Base-by-base conservation (phyloP, 2,329 filamentous ascomycete genomes). In the Chalara sp. region DNA sequence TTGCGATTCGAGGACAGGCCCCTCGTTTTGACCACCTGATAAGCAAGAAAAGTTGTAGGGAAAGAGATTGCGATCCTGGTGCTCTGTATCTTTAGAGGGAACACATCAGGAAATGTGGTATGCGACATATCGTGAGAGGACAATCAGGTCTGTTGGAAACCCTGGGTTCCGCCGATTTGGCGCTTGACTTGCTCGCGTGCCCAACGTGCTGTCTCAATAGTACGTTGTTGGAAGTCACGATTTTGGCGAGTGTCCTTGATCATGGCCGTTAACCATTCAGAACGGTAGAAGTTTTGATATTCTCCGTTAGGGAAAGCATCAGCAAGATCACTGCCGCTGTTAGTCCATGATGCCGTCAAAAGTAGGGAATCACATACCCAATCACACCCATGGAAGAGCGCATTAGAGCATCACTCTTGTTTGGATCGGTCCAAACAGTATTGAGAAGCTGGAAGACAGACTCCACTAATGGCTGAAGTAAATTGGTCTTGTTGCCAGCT, bases 171-270 rank as follows among this genome's bases (percentile, higher is more conserved):
- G 52, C 79, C 78, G 48, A 84, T 72, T 71, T 99, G 93, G 63
- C 89, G 87, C 79, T 96, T 97, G 68, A 97, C 91, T 69, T 96
- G 90, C 72, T 97, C 93, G 54, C 92, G 86, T 56, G 93, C 91
- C 93, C 93, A 99, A 63, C 92, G 87, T 66, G 93, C 93, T 44
- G 93, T 97, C 59, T 96, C 89, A 58, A 93, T 85, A 4, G 93
- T 99, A 56, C 91, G 87, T 31, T 80, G 65, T 61, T 84, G 79
- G 74, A 88, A 96, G 44, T 97, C 91, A 61, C 88, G 85, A 76
- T 93, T 96, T 53, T 82, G 80, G 64, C 91, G 87, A 44, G 89
- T 92, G 69, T 97, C 91, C 72, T 92, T 91, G 65, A 96, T 91
- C 76, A 99, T 86, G 31, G 77, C 72, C 30, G 85, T 91, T 52